Base-by-base conservation (phyloP, 2,329 filamentous ascomycete genomes). In the Monosporascus sp. region DNA sequence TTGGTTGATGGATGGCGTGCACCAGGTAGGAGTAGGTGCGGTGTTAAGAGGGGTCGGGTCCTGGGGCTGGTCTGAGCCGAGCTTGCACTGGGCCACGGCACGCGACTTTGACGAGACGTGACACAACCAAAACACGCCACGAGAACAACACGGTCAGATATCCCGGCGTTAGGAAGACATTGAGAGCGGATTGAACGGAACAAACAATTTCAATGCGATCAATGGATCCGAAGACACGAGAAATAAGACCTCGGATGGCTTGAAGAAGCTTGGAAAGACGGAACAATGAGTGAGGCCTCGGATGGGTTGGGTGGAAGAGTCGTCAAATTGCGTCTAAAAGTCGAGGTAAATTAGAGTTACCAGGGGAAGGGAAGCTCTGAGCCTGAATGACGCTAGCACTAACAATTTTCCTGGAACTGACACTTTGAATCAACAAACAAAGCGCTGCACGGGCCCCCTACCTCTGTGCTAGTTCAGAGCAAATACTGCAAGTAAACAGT, bases 331-430 rank as follows among this genome's bases (percentile, higher is more conserved):
- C 24, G 14, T 46, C 15, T 22, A 46, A 18, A 25, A 27, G 20
- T 25, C 24, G 35, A 38, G 18, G 14, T 37, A 37, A 27, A 38
- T 17, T 37, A 20, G 4, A 24, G 37, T 39, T 27, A 38, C 37
- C 45, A 53, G 54, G 46, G 48, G 24, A 24, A 54, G 46, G 37
- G 25, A 17, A 35, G 47, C 27, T 58, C 58, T 58, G 47, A 50
- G 50, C 52, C 51, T 52, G 52, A 53, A 47, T 53, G 43, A 46
- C 53, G 56, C 57, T 63, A 58, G 62, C 57, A 60, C 59, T 64
- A 63, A 67, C 66, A 68, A 63, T 63, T 62, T 67, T 59, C 56
- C 14, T 63, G 58, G 62, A 54, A 60, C 58, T 64, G 63, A 67
- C 66, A 67, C 61, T 62, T 63, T 46, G 15, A 63, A 55, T 60